These are phyloP conservation scores for Kuraishia molischiana DNA, from an alignment of 805 yeast genomes.

Conservation along the genomic window DNA sequence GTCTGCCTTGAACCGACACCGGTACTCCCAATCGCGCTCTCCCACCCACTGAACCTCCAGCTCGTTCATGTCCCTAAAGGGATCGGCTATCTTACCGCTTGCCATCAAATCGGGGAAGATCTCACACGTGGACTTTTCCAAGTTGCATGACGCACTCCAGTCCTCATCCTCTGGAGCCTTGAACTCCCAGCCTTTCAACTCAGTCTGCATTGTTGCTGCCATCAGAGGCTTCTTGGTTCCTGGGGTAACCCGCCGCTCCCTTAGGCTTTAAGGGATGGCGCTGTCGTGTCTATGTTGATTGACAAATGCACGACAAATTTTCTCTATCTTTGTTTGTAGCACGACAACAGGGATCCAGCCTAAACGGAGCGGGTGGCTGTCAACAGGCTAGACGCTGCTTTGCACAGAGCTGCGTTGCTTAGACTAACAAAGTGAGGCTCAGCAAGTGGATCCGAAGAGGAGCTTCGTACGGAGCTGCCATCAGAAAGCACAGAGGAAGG, in stretches of 20 bases:
- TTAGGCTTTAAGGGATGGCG: too few relatives aligned
- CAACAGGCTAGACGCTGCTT: too few relatives aligned
- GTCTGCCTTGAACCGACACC: constrained; percentile 10
- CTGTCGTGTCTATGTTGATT: too few relatives aligned
- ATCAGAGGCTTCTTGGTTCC: too few relatives aligned
- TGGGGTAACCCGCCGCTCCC: too few relatives aligned
- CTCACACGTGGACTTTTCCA: constrained; percentile 11
- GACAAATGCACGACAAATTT: too few relatives aligned
- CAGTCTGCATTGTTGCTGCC: too few relatives aligned
- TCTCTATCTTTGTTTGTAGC: too few relatives aligned
- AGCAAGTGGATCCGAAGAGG: background rate
- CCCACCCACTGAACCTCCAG: constrained; percentile 39
- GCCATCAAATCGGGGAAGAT: constrained; percentile 31
- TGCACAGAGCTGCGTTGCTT: too few relatives aligned
- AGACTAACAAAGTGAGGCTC: background rate
- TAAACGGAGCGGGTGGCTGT: too few relatives aligned
- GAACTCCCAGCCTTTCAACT: background rate
- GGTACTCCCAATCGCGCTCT: constrained; percentile 39
- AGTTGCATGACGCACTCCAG: background rate
- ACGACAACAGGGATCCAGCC: too few relatives aligned
- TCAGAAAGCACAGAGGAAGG: too few relatives aligned
- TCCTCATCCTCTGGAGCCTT: background rate
- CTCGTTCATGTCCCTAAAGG: constrained; percentile 34
- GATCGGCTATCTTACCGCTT: constrained; percentile 31
- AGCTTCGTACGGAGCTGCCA: background rate